Conservation (phyloP, 345 rosid genomes). For the Melaleuca quinquenervia region DNA sequence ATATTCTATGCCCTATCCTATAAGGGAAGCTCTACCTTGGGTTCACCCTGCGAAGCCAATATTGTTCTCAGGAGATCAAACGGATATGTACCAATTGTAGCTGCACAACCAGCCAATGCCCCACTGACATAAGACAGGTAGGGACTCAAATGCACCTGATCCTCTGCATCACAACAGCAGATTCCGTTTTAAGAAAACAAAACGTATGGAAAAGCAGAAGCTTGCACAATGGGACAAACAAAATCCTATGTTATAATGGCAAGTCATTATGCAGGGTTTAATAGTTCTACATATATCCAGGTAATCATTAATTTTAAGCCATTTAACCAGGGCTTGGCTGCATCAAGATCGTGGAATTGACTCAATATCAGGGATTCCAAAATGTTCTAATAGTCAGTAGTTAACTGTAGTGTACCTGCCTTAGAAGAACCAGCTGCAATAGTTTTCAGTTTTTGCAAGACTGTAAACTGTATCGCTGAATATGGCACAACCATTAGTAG, state of each 20-base stretch:
- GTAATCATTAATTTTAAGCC: background rate
- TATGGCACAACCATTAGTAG: slow-evolving; percentile 98
- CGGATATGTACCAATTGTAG: slow-evolving; percentile 97
- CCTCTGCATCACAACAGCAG: slow-evolving; percentile 41
- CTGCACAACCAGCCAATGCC: slow-evolving; percentile 90
- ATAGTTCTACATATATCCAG: background rate
- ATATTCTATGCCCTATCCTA: background rate
- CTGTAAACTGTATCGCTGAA: slow-evolving; percentile 85
- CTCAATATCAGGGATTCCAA: background rate
- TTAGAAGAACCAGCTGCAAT: slow-evolving; percentile 80
- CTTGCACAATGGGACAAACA: background rate
- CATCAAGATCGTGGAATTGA: background rate
- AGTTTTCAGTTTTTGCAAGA: slow-evolving; percentile 70
- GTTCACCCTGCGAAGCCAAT: slow-evolving; percentile 96
- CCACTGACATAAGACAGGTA: slow-evolving; percentile 79
- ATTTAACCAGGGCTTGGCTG: background rate
- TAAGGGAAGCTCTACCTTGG: slow-evolving; percentile 45
- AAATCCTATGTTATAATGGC: background rate
- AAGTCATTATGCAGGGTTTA: background rate
- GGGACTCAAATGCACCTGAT: slow-evolving; percentile 76
- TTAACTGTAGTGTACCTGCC: slow-evolving; percentile 34
- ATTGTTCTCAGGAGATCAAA: slow-evolving; percentile 91
- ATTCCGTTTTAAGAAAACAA: background rate
- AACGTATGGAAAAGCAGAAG: background rate
- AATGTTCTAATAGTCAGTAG: background rate